Base-by-base conservation (phyloP, 441 rosid species). In the Geranium incanum region DNA sequence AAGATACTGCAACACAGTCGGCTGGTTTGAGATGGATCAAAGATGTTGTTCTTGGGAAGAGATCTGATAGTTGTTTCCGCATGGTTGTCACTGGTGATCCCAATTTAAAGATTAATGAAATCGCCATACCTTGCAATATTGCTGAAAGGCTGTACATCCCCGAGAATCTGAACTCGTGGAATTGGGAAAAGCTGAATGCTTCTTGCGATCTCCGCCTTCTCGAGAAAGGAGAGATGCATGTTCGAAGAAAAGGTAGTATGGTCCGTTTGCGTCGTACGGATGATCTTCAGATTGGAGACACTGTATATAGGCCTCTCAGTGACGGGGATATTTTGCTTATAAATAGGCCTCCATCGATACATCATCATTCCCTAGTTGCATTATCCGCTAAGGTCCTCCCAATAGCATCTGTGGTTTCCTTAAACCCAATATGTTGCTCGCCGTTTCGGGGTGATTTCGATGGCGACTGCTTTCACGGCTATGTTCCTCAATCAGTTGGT, bases 381-480 rank as follows among this genome's bases (percentile, higher is more conserved):
- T 78, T 95, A 75, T 81, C 89, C 23, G 97, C 85, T n/a, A 91
- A 77, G 77, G 78, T 92, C 68, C 87, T 95, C 36, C 98, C 99
- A 0, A 82, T 80, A 11, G 75, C 80, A 37, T 90, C 93, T 12
- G 91, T 86, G 72, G 89, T 95, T 45, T 87, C 98, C 1, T 80
- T 95, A 78, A 95, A 93, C 68, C 99, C 99, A 0, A 88, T 95
- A 1, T 86, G 90, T 36, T 95, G 99, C 74, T 71, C 89, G 19
- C 98, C 99, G 18, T 86, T 95, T 63, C 94, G 93, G 60, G 99
- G 97, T 11, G 99, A 95, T 79, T 95, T 95, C 70, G 99, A 95
- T 70, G 99, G 99, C 13, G 99, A 93, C 66, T 93, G 99, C 79
- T 83, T 95, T 36, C 99, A 95, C 67, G 99, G 99, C 28, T 95